phyloP scores from a whole-genome alignment of 1,284 basidiomycete species.

The Pholiota adiposa region DNA sequence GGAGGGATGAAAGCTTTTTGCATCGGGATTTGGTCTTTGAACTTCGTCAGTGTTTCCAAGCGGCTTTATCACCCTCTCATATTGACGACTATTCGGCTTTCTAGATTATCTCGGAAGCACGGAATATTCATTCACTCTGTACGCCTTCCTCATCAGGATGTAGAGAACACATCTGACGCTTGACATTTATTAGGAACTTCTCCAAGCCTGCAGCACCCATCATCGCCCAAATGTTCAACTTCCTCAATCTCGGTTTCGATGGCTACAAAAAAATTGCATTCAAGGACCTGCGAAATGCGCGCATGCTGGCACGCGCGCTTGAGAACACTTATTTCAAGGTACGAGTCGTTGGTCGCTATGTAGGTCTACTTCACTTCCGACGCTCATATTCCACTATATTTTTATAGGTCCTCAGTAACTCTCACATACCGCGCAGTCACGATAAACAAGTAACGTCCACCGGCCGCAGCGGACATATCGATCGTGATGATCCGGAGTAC shows the following conservation, averaged over 20 bases:
- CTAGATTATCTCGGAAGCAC: constrained; percentile 58
- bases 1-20: constrained; percentile 56
- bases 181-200: constrained; percentile 49
- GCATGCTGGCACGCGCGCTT: constrained; percentile 68
- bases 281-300: constrained; percentile 66
- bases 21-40: constrained; percentile 75
- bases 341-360: neutral
- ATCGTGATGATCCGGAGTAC: constrained; percentile 41
- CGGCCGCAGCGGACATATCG: constrained; percentile 20
- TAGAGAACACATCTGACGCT: too few relatives aligned
- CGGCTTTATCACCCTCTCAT: neutral
- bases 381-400: neutral
- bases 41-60: constrained; percentile 46
- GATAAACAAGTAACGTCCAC: constrained; percentile 3
- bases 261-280: constrained; percentile 43
- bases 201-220: constrained; percentile 68
- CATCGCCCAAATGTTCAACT: constrained; percentile 74
- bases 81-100: neutral
- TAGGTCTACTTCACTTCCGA: neutral
- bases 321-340: constrained; percentile 55
- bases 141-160: too few relatives aligned
- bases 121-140: constrained; percentile 58
- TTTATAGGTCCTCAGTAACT: constrained; percentile 43
- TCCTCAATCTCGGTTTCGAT: constrained; percentile 56
- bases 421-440: constrained; percentile 35